Base-by-base conservation (phyloP, 1,284 basidiomycete genomes). In the Stereum hirsutum region DNA sequence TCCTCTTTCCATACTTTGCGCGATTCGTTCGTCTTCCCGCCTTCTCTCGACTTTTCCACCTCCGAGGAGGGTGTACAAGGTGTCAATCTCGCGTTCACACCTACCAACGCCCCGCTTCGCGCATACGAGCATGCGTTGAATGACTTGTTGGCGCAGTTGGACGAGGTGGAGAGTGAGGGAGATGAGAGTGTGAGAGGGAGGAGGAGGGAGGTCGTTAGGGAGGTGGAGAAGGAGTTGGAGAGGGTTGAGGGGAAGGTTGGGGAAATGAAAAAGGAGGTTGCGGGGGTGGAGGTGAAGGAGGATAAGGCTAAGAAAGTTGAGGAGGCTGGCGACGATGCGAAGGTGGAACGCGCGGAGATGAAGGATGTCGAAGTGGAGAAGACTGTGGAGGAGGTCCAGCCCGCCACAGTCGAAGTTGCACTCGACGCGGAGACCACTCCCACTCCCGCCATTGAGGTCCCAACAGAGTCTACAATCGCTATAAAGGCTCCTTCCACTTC, bases 111-210 rank as follows among this genome's bases (percentile, higher is more conserved):
- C 5, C 61, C 69, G 0, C 59, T 77, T 35, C 74, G 72, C 51
- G 61, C 61, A 6, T 70, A 75, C 55, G 69, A 74, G 46, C 61
- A 76, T 43, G 64, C 68, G 19, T 65, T 88, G 42, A 72, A 75
- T 41, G 72, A 73, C 42, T 59, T 89, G 10, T 63, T 89, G 25
- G 69, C 77, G 36, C 65, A 68, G 45, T 69, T 87, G 5, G 86
- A 89, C 52, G 75, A 69, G 0, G 70, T 88, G 4, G 74, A 82
- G 49, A 81, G 75, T 49, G 70, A 68, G 52, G 85, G 84, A 0
- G 70, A 79, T 47, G 57, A 62, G 41, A 60, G 59, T 2, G 72
- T 89, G 14, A 65, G 84, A 33, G 64, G 66, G n/a, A 64, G 61
- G 46, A 61, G 86, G 43, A 73, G 78, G 58, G 64, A 63, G 8